phyloP scores from a whole-genome alignment of 169 alveolate genomes.

The Plasmodium billcollinsi region DNA sequence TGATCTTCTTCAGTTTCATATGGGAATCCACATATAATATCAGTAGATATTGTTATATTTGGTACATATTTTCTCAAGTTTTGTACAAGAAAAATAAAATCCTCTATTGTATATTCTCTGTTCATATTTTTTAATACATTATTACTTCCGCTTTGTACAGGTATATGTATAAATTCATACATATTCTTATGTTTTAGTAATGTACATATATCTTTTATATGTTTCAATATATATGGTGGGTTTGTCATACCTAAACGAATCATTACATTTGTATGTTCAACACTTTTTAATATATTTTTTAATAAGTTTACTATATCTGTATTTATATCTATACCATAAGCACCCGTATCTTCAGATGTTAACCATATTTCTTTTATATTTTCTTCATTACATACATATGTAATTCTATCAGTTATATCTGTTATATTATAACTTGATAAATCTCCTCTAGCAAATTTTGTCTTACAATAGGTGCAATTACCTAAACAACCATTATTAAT shows the following conservation, averaged over 20 bases:
- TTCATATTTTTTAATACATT: slow-evolving; percentile 95
- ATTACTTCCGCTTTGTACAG: slow-evolving; percentile 98
- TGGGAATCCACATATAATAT: slow-evolving; percentile 99
- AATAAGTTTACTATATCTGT: slow-evolving; percentile 94
- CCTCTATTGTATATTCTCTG: slow-evolving; percentile 97
- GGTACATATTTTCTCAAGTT: slow-evolving; percentile 91
- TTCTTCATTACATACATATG: slow-evolving; percentile 90
- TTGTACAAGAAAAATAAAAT: slow-evolving; percentile 93
- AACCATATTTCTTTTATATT: slow-evolving; percentile 98
- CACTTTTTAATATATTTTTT: slow-evolving; percentile 84
- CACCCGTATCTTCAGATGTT: slow-evolving; percentile 98
- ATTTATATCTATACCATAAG: slow-evolving; percentile 98
- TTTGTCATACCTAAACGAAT: slow-evolving; percentile 98
- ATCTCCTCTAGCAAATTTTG: slow-evolving; percentile 98
- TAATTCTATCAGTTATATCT: slow-evolving; percentile 92
- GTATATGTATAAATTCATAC: slow-evolving; percentile 97
- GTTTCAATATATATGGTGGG: slow-evolving; percentile 98
- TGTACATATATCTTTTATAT: slow-evolving; percentile 93
- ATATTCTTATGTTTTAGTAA: slow-evolving; percentile 95
- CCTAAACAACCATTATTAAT: slow-evolving; percentile 98
- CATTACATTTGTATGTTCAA: slow-evolving; percentile 81
- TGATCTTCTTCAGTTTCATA: slow-evolving; percentile 96
- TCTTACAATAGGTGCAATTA: slow-evolving; percentile 98
- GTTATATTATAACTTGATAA: slow-evolving; percentile 94
- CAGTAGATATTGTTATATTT: slow-evolving; percentile 96